Base-by-base conservation (phyloP, 208 protist species). In the Phytomonas sp. region DNA sequence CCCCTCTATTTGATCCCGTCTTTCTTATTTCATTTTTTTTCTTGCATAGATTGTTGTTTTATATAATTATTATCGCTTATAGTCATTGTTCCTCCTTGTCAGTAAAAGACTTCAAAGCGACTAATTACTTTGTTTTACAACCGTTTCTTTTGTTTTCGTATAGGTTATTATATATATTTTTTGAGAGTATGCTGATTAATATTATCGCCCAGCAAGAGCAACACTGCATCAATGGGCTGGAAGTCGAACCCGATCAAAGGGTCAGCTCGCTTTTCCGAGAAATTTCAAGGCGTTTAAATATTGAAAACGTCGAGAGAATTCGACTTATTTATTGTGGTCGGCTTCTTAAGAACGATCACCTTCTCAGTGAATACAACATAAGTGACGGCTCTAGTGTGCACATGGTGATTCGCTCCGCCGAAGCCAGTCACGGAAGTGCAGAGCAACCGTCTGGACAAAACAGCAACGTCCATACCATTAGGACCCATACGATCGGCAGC, bases 191-290 rank as follows among this genome's bases (percentile, higher is more conserved):
- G 76, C 62, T 36, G 66, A 69, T 80, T 66, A 76, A 76, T 32
- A 29, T 40, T 29, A 67, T 73, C 32, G 61, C 65, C 36, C 52
- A 66, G 49, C 33, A 36, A 10, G 49, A 69, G 33, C 59, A 71
- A 31, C 68, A 77, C 73, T 75, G 60, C 69, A 29, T 60, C n/a
- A 71, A 82, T 36, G 77, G 73, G 33, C 33, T 94, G 0, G 75
- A 86, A 49, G 67, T 94, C 4, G 34, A 69, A 12, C 52, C 61
- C 4, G 70, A 72, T 30, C 74, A 79, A 32, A 84, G 76, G 14
- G 82, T 89, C 19, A 73, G 74, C 7, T 74, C 75, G 36, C 76
- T 94, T 60, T 81, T 75, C 8, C 70, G 64, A 7, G 40, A 33
- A 4, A 64, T 94, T 26, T 56, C 77, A 19, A 61, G 62, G 16